Evolutionary conservation across 2,329 filamentous ascomycete species (phyloP), one percentile per base, ranked within the genome.

Genomic region (Lachnellula willkommii): DNA sequence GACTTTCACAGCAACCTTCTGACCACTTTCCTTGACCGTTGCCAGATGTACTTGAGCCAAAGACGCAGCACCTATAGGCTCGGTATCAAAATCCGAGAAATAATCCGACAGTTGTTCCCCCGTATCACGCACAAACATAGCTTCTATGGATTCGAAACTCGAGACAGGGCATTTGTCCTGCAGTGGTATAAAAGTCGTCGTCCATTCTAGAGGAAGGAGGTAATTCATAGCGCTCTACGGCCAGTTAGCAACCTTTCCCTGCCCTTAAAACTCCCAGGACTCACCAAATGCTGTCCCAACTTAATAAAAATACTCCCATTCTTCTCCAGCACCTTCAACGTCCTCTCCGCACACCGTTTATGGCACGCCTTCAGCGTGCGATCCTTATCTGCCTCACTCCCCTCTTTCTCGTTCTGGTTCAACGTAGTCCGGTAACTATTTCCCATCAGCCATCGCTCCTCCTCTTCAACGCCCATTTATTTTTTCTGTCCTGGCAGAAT

Each of bases 271-370:
- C 26, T 6, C 22, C 28, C 28, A 32, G 11, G 22, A 60, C 73
- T 43, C 77, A 86, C 84, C 73, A 99, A 73, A 73, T 99, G 94
- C 68, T 99, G 94, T 7, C 94, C 94, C 40, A 99, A 77, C 74
- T 99, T 99, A 71, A 99, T 97, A 66, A 97, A 99, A 61, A 99
- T 96, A 28, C 93, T 95, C 26, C 95, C 94, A 72, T 96, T 97
- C 77, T 89, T 90, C 78, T 99, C 94, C 62, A 97, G 75, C 1
- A 95, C 92, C 55, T 80, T 81, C 43, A 97, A 76, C 1, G 94
- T 96, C 59, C 94, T 84, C 66, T 90, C 82, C 32, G 94, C 94
- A 74, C 94, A 99, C 72, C 94, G 83, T 70, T 95, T 88, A 73
- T 99, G 94, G 69, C 94, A 97, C 60, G 85, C 85, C 64, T 84